Base-by-base conservation (phyloP, 2,329 filamentous ascomycete genomes). In the Penicillium expansum region DNA sequence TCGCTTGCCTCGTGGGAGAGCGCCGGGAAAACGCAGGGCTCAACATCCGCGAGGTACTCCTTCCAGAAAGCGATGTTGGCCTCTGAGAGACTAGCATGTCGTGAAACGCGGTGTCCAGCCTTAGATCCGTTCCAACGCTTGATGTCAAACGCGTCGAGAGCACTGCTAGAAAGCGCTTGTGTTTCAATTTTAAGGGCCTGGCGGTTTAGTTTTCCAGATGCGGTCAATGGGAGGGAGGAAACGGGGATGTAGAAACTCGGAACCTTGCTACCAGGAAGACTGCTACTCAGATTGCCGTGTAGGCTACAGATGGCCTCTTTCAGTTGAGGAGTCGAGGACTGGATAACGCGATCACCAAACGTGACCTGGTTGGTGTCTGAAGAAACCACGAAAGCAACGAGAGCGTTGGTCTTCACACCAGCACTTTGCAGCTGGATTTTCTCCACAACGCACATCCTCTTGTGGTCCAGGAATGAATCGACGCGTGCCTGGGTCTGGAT, bases 21-120 rank as follows among this genome's bases (percentile, higher is more conserved):
- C 0, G 62, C 47, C 4, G 79, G 79, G 61, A 82, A 80, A 48
- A 76, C 67, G 60, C 78, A 81, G 1, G 79, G 76, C 62, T 81
- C 77, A 22, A 76, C 56, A 10, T 76, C 77, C 2, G 70, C 67
- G 8, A 81, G 69, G 42, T 79, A 76, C 0, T 67, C 61, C 53
- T 74, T 79, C 79, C 79, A 82, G 61, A 79, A 80, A 16, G 68
- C 64, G 16, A 77, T 57, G 35, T 74, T 74, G 4, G 61, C 65
- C 22, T 70, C 66, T 6, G 67, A 66, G 55, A 59, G 51, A 7
- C 43, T 57, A 30, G 43, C 62, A 53, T 50, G 52, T 2, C n/a
- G 48, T 5, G 37, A 61, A 22, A 5, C 37, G 1, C 52, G 61
- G 20, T 59, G 60, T 1, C 57, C 55, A 13, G 65, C 35, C 14